Evolutionary conservation across 148 eudicot genomes (phyloP).

Genomic region (Arbutus unedo): DNA sequence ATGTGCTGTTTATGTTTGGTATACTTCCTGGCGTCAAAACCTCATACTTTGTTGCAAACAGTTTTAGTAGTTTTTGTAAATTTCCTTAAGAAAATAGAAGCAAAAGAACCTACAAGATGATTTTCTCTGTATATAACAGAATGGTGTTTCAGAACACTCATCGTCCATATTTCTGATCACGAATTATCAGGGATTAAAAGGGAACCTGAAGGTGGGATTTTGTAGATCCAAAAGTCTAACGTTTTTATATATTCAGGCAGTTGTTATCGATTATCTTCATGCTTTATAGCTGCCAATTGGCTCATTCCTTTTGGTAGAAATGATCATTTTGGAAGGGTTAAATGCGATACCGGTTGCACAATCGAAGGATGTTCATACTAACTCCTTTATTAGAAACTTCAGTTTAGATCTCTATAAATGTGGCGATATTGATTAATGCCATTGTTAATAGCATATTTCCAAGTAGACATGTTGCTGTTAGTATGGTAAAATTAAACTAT

Average conservation of each 20-base stretch:
- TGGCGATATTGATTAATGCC: no score
- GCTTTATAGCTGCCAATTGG: neutral
- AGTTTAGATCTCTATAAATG: no score
- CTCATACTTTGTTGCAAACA: neutral
- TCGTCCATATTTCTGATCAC: neutral
- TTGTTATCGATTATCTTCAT: neutral
- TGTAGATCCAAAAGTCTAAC: neutral
- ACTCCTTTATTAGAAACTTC: neutral
- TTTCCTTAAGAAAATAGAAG: neutral
- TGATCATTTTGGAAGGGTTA: neutral
- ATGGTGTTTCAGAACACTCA: neutral
- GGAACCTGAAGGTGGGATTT: neutral
- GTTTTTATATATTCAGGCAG: neutral
- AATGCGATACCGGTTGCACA: neutral
- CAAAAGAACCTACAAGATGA: neutral
- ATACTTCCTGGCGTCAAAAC: neutral
- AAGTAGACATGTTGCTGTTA: no score
- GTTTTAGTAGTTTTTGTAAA: neutral
- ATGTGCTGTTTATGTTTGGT: neutral
- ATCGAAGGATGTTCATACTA: neutral
- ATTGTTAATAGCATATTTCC: no score
- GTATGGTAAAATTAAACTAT: no score
- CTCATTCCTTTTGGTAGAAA: neutral
- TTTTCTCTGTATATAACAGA: neutral
- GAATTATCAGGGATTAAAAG: neutral